Evolutionary conservation across 345 rosid species (phyloP).

Genomic region (Pseudoturritis turrita): DNA sequence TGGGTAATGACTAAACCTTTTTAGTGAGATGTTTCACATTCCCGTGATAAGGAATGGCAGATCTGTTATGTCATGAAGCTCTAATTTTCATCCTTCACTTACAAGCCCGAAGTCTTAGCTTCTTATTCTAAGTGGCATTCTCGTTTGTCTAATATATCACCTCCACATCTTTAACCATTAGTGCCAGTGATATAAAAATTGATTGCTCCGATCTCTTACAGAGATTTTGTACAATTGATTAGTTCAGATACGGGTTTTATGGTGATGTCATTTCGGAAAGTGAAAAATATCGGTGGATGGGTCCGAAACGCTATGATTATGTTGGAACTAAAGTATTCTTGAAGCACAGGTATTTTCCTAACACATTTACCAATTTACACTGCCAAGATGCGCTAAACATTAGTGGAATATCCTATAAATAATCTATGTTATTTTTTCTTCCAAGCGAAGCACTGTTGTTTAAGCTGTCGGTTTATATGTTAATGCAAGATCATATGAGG

Average conservation of each 20-base stretch:
- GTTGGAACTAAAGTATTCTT: conserved; percentile 92
- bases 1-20: conserved; percentile 54
- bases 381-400: neutral
- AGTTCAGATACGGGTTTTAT: conserved; percentile 84
- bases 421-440: neutral
- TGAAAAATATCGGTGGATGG: conserved; percentile 98
- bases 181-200: neutral
- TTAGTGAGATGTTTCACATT: neutral
- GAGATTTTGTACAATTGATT: conserved; percentile 29
- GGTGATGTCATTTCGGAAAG: conserved; percentile 95
- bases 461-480: neutral
- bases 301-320: conserved; percentile 93
- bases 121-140: neutral
- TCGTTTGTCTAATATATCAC: neutral
- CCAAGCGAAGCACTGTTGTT: neutral
- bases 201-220: conserved; percentile 15
- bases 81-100: neutral
- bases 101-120: neutral
- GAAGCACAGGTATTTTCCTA: conserved; percentile 59
- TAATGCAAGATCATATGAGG: conserved; percentile 68
- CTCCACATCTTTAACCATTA: neutral
- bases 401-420: neutral
- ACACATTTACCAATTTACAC: neutral
- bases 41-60: neutral
- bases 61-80: neutral